Evolutionary conservation across 495 filamentous ascomycete species (phyloP), one percentile per base, ranked within the genome.

Genomic region (Aspergillus campestris): DNA sequence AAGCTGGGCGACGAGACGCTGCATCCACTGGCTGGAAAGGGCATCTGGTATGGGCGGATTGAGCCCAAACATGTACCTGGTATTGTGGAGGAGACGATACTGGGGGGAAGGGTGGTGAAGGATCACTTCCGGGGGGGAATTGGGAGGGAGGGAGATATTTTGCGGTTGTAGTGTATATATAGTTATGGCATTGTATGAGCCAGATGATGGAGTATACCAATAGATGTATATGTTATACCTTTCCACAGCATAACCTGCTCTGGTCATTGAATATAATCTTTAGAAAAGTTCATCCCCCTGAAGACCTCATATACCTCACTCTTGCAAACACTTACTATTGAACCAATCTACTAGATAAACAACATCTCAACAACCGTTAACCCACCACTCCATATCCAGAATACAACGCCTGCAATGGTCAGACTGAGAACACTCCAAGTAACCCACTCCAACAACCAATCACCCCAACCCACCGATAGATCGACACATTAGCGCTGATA

Each of bases 21-120:
- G 34, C 66, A 69, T 61, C 72, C 79, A 13, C 63, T 94, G 47
- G 84, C 81, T 1, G 90, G 90, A 1, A 80, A 79, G 56, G 90
- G 91, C 0, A 82, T 96, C 30, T 96, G 91, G 91, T 97, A 96
- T 67, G 91, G 89, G 1, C 69, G 91, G 37, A 82, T 96, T 15
- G 84, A 87, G 57, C 88, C 91, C 0, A 80, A 72, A 47, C 82
- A 96, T 66, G 88, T 95, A 1, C 82, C 92, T 56, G 89, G 89
- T 0, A 79, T 97, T 38, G 77, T 97, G 8, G 61, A 79, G 12
- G 86, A 91, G 71, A 97, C 90, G 1, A 71, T 96, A 3, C 32
- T 81, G 29, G 69, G 76, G 7, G 87, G 90, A 4, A 81, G 65
- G 36, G 75, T 97, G 7, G 75, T 97, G 28, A 66, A 67, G 7